Evolutionary conservation across 306 rosid species (phyloP).

Genomic region (Dalbergia oliveri): DNA sequence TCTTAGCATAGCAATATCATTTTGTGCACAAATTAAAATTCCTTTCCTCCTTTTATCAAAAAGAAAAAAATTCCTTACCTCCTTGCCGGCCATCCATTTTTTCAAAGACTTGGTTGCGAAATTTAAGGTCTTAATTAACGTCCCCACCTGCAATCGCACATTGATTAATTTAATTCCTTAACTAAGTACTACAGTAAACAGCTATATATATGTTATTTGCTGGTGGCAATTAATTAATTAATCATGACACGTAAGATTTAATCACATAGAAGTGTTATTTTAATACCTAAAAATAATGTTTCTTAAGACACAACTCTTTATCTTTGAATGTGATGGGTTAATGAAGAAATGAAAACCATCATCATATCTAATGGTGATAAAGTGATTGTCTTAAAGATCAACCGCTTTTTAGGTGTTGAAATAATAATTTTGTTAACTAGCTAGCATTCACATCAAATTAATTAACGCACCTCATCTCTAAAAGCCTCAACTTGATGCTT

Average conservation of each 20-base stretch:
- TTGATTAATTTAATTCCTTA: neutral
- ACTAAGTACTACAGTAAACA: neutral
- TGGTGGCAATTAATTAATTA: neutral
- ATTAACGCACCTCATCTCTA: constrained; percentile 72
- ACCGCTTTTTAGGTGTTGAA: too few relatives aligned
- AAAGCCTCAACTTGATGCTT: constrained; percentile 77
- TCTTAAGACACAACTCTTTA: too few relatives aligned
- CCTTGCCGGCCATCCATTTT: constrained; percentile 69
- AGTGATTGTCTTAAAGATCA: too few relatives aligned
- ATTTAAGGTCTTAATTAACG: constrained; percentile 60
- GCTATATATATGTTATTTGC: neutral
- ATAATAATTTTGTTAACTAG: too few relatives aligned
- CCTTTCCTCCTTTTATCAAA: too few relatives aligned
- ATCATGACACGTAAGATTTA: neutral
- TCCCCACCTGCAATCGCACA: constrained; percentile 63
- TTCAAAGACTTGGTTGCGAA: constrained; percentile 49
- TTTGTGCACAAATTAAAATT: too few relatives aligned
- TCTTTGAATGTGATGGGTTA: too few relatives aligned
- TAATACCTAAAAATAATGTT: too few relatives aligned
- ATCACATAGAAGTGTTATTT: too few relatives aligned
- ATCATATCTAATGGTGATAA: too few relatives aligned
- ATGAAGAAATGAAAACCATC: too few relatives aligned
- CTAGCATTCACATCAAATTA: neutral
- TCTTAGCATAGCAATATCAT: too few relatives aligned
- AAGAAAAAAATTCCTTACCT: constrained; percentile 50